These are phyloP conservation scores for Scenedesmus sp. DNA, from an alignment of 163 green algal genomes.

Conservation along the genomic window DNA sequence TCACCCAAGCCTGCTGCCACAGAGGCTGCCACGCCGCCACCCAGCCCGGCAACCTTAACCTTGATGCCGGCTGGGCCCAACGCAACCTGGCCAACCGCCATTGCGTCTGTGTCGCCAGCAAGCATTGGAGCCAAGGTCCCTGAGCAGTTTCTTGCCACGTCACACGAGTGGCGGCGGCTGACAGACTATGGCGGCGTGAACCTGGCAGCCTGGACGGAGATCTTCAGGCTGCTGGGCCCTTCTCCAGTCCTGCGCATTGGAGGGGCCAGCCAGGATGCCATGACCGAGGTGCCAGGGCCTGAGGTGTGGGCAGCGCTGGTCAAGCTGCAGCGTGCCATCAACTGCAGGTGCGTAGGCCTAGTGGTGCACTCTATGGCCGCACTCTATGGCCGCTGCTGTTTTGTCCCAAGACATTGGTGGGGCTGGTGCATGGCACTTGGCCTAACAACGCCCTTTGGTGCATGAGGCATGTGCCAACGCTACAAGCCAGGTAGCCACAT, in stretches of 20 bases:
- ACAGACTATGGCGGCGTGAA: conserved; percentile 46
- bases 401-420: too few relatives aligned
- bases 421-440: too few relatives aligned
- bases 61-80: background rate
- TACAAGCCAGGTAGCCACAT: too few relatives aligned
- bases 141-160: conserved; percentile 46
- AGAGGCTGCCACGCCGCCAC: background rate
- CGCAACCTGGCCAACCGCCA: conserved; percentile 18
- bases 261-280: conserved; percentile 49
- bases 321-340: conserved; percentile 29
- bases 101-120: conserved; percentile 5
- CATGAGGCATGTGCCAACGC: too few relatives aligned
- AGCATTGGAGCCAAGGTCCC: background rate
- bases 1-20: too few relatives aligned
- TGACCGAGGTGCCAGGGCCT: conserved; percentile 38
- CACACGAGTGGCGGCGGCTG: conserved; percentile 50
- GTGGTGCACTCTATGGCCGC: background rate
- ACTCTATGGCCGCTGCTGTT: too few relatives aligned
- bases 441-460: too few relatives aligned
- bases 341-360: conserved; percentile 34
- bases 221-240: conserved; percentile 36
- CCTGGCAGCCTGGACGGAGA: conserved; percentile 14
- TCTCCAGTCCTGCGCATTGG: conserved; percentile 49
- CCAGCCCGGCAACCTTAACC: background rate
- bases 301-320: conserved; percentile 42